These are phyloP conservation scores for Umbelopsis sp. DNA, from an alignment of 192 early-diverging fungal genomes.

Conservation along the genomic window DNA sequence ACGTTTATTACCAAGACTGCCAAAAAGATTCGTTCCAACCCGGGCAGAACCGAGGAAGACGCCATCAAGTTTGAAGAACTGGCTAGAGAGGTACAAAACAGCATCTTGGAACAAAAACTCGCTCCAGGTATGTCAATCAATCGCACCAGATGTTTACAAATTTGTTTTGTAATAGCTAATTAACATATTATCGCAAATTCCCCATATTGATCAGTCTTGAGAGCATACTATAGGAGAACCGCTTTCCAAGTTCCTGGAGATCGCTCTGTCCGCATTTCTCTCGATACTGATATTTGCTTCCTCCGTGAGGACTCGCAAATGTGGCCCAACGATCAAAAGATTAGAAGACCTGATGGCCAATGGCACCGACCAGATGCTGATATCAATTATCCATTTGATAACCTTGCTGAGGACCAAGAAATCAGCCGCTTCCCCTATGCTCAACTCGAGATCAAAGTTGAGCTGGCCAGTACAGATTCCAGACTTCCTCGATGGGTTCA, in stretches of 20 bases:
- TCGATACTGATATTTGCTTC: slow-evolving; percentile 95
- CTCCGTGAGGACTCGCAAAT: slow-evolving; percentile 88
- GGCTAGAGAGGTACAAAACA: slow-evolving; percentile 70
- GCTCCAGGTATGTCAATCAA: slow-evolving; percentile 56
- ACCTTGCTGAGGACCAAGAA: slow-evolving; percentile 79
- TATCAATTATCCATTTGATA: slow-evolving; percentile 77
- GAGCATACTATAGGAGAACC: slow-evolving; percentile 96
- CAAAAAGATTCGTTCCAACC: slow-evolving; percentile 75
- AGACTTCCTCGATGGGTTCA: slow-evolving; percentile 78
- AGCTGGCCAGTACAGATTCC: slow-evolving; percentile 61
- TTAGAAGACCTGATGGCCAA: slow-evolving; percentile 73
- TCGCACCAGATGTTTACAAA: too few relatives aligned
- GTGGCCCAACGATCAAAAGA: slow-evolving; percentile 55
- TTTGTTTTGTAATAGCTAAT: too few relatives aligned
- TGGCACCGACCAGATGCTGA: slow-evolving; percentile 92
- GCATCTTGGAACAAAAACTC: slow-evolving; percentile 70
- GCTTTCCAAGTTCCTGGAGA: slow-evolving; percentile 99
- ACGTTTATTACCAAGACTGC: slow-evolving; percentile 69
- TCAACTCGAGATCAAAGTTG: slow-evolving; percentile 89
- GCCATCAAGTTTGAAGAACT: slow-evolving; percentile 70
- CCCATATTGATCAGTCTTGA: slow-evolving; percentile 53
- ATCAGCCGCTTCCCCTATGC: slow-evolving; percentile 92
- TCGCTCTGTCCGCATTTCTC: slow-evolving; percentile 88
- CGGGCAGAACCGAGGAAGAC: slow-evolving; percentile 74
- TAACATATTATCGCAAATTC: too few relatives aligned